Percentiles rank a stretch among this genome's conserved stretches.
These are phyloP conservation scores for Termitomyces sp. DNA, from an alignment of 768 basidiomycete species.

Conservation along the genomic window DNA sequence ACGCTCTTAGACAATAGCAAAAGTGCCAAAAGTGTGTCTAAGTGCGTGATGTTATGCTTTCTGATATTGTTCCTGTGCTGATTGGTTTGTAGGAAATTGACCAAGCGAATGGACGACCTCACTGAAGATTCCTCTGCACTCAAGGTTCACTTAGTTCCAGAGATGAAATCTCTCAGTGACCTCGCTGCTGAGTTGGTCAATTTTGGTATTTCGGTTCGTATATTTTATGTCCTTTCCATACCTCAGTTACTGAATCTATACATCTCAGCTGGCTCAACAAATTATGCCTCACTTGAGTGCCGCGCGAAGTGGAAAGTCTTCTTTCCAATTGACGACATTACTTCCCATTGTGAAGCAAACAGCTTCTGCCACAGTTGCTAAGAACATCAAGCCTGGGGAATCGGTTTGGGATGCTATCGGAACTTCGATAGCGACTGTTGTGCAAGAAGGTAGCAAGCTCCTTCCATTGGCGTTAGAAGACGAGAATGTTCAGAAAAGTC, in stretches of 20 bases:
- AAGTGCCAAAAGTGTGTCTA: conserved; percentile 75
- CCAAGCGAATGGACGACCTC: conserved; percentile 81
- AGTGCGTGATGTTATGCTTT: conserved; percentile 39
- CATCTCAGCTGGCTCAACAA: conserved; percentile 78
- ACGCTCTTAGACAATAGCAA: conserved; percentile 79
- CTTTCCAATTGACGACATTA: conserved; percentile 74
- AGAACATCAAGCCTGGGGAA: conserved; percentile 59
- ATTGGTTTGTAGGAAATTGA: conserved; percentile 70
- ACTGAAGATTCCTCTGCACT: conserved; percentile 69
- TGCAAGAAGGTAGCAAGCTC: conserved; percentile 67
- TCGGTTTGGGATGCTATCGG: conserved; percentile 79
- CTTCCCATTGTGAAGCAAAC: conserved; percentile 72
- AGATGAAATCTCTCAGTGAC: conserved; percentile 70
- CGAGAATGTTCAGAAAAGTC: conserved; percentile 80
- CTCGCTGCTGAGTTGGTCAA: conserved; percentile 80
- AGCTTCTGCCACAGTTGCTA: conserved; percentile 66
- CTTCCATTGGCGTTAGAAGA: conserved; percentile 69
- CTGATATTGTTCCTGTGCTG: neutral
- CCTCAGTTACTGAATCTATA: conserved; percentile 1
- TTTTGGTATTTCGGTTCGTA: conserved; percentile 82
- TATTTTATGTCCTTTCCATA: neutral
- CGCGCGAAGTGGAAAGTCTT: conserved; percentile 68
- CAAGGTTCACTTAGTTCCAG: conserved; percentile 64
- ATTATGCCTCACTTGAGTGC: conserved; percentile 86
- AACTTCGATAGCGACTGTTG: conserved; percentile 63